Base-by-base conservation (phyloP, 257 asterid species). In the Salvia splendens region DNA sequence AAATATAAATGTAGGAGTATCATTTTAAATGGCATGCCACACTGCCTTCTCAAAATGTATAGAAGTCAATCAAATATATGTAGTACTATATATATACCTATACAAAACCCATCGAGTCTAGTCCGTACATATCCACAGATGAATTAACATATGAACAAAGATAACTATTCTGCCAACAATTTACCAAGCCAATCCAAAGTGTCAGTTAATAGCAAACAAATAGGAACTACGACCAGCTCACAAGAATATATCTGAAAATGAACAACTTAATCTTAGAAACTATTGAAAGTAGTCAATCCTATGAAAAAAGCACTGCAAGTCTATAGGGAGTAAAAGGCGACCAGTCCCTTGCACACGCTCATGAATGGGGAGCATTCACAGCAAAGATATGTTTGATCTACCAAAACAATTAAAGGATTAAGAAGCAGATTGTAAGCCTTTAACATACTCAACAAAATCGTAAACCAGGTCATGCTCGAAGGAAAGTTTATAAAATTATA, bases 341-440 rank as follows among this genome's bases (percentile, higher is more conserved):
- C 30, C 30, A 24, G 30, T 24, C 30, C 30, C 30, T 24, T 24
- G 30, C 30, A 24, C 30, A 24, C 30, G 30, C 30, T 24, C 30
- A 24, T 24, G 30, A 24, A 24, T 0, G 30, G 1, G 8, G 42
- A 38, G 42, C 42, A 38, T 38, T 38, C 42, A 38, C 8, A 38
- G 42, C 60, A 53, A 28, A 56, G 2, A 56, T 56, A 56, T 56
- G 43, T n/a, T 30, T 33, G 20, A 32, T 32, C 62, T 32, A 56
- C 61, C 42, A 12, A 32, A 32, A n/a, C 11, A 12, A 32, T 32
- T 56, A 1, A 12, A 32, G n/a, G 60, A 8, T 24, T 53, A 24
- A 24, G 28, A 1, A 28, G 15, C 40, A 53, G 60, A 53, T 36
- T 53, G 40, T 24, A 28, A 30, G 61, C 43, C 42, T 12, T 55